Evolutionary conservation across 1,284 basidiomycete species (phyloP).

Genomic region (Ceratobasidium theobromae): DNA sequence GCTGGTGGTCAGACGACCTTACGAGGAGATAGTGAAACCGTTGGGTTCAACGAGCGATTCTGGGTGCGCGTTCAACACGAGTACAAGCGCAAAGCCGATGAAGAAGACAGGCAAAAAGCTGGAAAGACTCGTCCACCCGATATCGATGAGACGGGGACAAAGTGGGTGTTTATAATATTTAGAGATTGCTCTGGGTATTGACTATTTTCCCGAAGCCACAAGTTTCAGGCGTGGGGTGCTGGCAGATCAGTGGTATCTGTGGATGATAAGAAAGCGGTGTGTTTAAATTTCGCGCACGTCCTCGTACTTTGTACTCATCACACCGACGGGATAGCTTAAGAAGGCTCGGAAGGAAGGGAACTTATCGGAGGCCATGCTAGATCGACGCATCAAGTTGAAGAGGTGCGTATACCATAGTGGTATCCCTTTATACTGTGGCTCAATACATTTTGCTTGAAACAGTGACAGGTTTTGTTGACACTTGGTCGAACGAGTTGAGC

Average conservation of each 20-base stretch:
- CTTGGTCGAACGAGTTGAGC: no score
- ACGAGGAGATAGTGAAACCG: slow-evolving; percentile 78
- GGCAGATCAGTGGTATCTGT: slow-evolving; percentile 70
- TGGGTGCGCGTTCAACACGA: slow-evolving; percentile 89
- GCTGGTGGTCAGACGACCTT: slow-evolving; percentile 76
- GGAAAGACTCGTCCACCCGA: slow-evolving; percentile 50
- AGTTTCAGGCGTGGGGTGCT: slow-evolving; percentile 86
- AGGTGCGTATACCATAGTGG: slow-evolving; percentile 56
- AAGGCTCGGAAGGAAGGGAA: slow-evolving; percentile 84
- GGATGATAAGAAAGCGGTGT: slow-evolving; percentile 70
- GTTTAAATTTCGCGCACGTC: slow-evolving; percentile 37
- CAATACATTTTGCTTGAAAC: neutral
- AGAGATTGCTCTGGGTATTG: neutral
- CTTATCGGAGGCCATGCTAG: slow-evolving; percentile 83
- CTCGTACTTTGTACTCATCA: slow-evolving; percentile 30
- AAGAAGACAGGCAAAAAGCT: slow-evolving; percentile 76
- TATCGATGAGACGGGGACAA: slow-evolving; percentile 67
- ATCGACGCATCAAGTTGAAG: slow-evolving; percentile 87
- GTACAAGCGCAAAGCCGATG: slow-evolving; percentile 82
- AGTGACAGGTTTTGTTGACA: slow-evolving; percentile 27
- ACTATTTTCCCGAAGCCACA: slow-evolving; percentile 51
- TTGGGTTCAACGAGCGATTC: slow-evolving; percentile 79
- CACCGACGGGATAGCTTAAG: slow-evolving; percentile 60
- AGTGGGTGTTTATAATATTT: slow-evolving; percentile 55
- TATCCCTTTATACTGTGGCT: neutral